Evolutionary conservation across 495 filamentous ascomycete species (phyloP).

Genomic region (Paragyromitra xinjiangensis): DNA sequence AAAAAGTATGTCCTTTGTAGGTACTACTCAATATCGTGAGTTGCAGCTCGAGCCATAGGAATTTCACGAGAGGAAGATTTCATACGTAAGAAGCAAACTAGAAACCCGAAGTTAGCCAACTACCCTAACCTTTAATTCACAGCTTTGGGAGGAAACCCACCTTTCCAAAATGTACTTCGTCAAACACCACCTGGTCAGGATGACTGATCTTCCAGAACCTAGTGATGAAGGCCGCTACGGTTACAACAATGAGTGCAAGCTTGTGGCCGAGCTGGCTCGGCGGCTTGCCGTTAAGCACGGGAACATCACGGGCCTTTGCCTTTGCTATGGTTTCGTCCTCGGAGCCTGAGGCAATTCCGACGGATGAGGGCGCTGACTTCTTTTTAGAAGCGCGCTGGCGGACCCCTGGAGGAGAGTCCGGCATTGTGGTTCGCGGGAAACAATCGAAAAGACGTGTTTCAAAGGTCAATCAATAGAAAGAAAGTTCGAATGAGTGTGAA

Average conservation of each 20-base stretch:
- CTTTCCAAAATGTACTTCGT: constrained; percentile 99
- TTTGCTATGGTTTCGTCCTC: constrained; percentile 49
- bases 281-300: constrained; percentile 30
- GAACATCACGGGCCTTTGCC: constrained; percentile 27
- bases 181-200: constrained; percentile 96
- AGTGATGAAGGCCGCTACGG: constrained; percentile 83
- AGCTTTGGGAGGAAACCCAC: constrained; percentile 61
- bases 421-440: constrained; percentile 32
- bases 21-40: constrained; percentile 69
- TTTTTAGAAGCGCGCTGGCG: constrained; percentile 55
- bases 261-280: constrained; percentile 80
- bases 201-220: constrained; percentile 94
- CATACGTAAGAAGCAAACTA: constrained; percentile 61
- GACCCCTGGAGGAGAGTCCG: constrained; percentile 52
- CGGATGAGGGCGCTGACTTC: constrained; percentile 29
- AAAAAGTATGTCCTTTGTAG: constrained; percentile 99
- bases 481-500: constrained; percentile 30
- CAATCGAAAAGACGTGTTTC: constrained; percentile 16
- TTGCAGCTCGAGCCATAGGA: constrained; percentile 23
- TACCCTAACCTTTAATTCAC: not conserved
- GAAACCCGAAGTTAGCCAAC: constrained; percentile 45
- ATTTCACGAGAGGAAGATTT: not conserved
- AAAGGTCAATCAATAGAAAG: constrained; percentile 1
- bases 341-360: constrained; percentile 44
- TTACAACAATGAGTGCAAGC: constrained; percentile 79